Evolutionary conservation across 202 grass and related monocot genomes (phyloP), one percentile per base, ranked within the genome.

Genomic region (Cymbopogon flexuosus): DNA sequence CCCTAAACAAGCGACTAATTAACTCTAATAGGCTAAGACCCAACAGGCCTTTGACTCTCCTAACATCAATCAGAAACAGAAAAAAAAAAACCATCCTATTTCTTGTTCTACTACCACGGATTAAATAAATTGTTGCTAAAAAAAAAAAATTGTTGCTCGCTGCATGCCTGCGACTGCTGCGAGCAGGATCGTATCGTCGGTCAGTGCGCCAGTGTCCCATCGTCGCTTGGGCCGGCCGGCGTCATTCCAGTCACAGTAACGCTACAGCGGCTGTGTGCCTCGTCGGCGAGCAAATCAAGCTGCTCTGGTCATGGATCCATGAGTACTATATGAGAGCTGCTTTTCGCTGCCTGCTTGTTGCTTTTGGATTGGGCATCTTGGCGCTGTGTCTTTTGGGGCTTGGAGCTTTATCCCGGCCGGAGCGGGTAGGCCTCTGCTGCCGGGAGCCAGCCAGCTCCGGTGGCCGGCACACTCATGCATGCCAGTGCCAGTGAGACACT

Each of bases 391-490:
- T 47, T 73, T 74, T 80, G 23, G 62, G 70, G 2, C 56, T 5
- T 57, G 1, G 81, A 80, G 81, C 81, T 88, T 88, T 84, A 88
- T 84, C 86, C n/a, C 35, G n/a, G 68, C 1, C 27, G 47, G 27
- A 33, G 14, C 65, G 1, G 23, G 42, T 21, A 41, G 18, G 34
- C 30, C 39, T n/a, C 52, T 18, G 24, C 51, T 2, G 5, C 45
- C 23, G 42, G 47, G 15, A 0, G 36, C 3, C 2, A 4, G 13
- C 13, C 19, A 22, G 54, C 54, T 58, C 54, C 8, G 56, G 75
- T 84, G 86, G 69, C 81, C 81, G 86, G 75, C 75, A 79, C 22
- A 52, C 81, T 80, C 31, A 88, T 65, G 52, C 46, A 12, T 29
- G 58, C 58, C 23, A 29, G 22, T 67, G 31, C 30, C 39, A 43